Percentiles rank a stretch among this genome's conserved stretches.
These are phyloP conservation scores for Pleurostoma richardsiae DNA, from an alignment of 2,329 filamentous ascomycete genomes.

Conservation along the genomic window DNA sequence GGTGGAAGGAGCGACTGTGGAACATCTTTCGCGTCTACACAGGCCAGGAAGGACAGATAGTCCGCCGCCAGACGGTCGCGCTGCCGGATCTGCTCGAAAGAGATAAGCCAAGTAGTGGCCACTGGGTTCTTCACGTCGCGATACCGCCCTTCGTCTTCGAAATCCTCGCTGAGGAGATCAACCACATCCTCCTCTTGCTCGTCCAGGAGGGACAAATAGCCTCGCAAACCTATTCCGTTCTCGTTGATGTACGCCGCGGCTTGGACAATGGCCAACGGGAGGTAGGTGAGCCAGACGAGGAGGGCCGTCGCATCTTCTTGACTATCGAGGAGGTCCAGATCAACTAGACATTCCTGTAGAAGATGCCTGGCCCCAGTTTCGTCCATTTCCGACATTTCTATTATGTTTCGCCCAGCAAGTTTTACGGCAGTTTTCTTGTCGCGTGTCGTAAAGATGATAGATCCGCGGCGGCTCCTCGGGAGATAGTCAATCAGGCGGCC, in stretches of 20 bases:
- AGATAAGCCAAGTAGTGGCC: constrained; percentile 28
- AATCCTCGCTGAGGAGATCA: constrained; percentile 22
- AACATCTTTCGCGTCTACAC: constrained; percentile 21
- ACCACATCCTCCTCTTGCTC: constrained; percentile 18
- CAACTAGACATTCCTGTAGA: not conserved
- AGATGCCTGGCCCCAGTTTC: constrained; percentile 1
- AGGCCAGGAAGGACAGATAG: constrained; percentile 27
- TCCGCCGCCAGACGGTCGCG: constrained; percentile 22
- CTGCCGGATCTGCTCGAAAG: constrained; percentile 24
- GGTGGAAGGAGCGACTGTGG: constrained; percentile 22
- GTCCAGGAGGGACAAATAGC: constrained; percentile 14
- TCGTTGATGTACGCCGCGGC: constrained; percentile 10
- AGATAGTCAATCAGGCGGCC: constrained; percentile 2
- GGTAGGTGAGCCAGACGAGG: constrained; percentile 4
- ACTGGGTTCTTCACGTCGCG: constrained; percentile 22
- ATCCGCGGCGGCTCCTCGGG: constrained; percentile 2
- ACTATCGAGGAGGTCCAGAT: not conserved
- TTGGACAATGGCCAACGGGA: constrained; percentile 11
- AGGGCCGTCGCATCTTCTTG: not conserved
- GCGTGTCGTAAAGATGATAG: constrained; percentile 7
- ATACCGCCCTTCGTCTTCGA: constrained; percentile 23
- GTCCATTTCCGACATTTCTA: constrained; percentile 3
- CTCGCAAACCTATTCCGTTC: constrained; percentile 1
- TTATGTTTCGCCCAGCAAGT: constrained; percentile 1
- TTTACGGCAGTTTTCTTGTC: constrained; percentile 1